Conservation (phyloP, 768 basidiomycete genomes). For the Naematelia encephala region DNA sequence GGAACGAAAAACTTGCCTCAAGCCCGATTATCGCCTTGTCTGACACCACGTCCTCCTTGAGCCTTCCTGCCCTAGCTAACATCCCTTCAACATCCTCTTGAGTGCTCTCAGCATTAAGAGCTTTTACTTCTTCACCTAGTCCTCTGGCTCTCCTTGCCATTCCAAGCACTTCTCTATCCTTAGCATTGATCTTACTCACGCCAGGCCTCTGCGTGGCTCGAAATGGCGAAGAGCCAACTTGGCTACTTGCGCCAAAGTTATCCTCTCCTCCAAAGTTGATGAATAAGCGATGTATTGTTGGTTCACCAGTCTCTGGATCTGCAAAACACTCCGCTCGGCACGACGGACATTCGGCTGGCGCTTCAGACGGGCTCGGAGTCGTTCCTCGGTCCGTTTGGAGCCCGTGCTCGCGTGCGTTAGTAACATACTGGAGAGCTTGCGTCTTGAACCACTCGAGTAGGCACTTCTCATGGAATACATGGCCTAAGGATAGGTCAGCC, state of each 20-base stretch:
- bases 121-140: slow-evolving; percentile 19
- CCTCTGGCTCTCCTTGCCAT: slow-evolving; percentile 33
- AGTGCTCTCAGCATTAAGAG: slow-evolving; percentile 13
- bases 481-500: slow-evolving; percentile 20
- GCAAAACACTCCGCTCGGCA: slow-evolving; percentile 36
- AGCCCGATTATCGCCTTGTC: slow-evolving; percentile 23
- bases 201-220: slow-evolving; percentile 4
- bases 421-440: slow-evolving; percentile 21
- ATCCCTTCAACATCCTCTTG: slow-evolving; percentile 21
- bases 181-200: slow-evolving; percentile 3
- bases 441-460: slow-evolving; percentile 30
- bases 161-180: slow-evolving; percentile 23
- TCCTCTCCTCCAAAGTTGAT: slow-evolving; percentile 23
- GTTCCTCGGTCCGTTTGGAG: slow-evolving; percentile 6
- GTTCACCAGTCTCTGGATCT: slow-evolving; percentile 32
- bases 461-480: slow-evolving; percentile 39
- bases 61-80: slow-evolving; percentile 15
- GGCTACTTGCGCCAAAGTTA: slow-evolving; percentile 6
- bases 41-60: slow-evolving; percentile 25
- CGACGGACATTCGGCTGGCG: slow-evolving; percentile 30
- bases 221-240: slow-evolving; percentile 1
- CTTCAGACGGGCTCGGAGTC: slow-evolving; percentile 23
- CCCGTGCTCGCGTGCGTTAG: slow-evolving; percentile 17
- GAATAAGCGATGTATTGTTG: slow-evolving; percentile 29
- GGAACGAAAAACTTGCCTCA: slow-evolving; percentile 19